Percentiles rank a stretch among this genome's conserved stretches.
Evolutionary conservation across 768 basidiomycete genomes (phyloP).

Genomic region (Phylloporus scabripes): DNA sequence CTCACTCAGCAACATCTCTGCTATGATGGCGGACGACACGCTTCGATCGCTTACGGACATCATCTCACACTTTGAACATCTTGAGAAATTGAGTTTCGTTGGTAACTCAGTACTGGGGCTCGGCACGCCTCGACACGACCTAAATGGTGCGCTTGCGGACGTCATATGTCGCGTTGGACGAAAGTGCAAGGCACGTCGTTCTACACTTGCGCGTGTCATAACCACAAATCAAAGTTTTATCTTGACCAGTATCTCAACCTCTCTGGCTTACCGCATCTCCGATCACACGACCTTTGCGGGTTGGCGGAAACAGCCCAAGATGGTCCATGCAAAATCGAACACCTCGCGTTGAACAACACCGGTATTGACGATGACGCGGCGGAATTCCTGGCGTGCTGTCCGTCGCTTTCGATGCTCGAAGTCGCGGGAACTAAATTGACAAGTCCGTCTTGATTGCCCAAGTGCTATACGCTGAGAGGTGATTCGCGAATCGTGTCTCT

Average conservation of each 20-base stretch:
- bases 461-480: background rate
- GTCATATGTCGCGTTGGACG: conserved; percentile 53
- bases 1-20: conserved; percentile 41
- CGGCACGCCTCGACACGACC: conserved; percentile 19
- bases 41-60: conserved; percentile 41
- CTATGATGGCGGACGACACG: conserved; percentile 49
- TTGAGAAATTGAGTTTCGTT: conserved; percentile 56
- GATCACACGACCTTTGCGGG: conserved; percentile 47
- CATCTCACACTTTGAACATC: conserved; percentile 30
- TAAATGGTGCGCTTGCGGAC: conserved; percentile 34
- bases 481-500: background rate
- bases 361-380: conserved; percentile 54
- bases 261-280: conserved; percentile 45
- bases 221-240: background rate
- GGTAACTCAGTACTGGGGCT: conserved; percentile 57
- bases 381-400: conserved; percentile 48
- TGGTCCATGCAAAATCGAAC: conserved; percentile 37
- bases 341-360: conserved; percentile 55
- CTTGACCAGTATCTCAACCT: conserved; percentile 50
- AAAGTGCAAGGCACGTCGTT: conserved; percentile 47
- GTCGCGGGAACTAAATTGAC: conserved; percentile 57
- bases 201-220: background rate
- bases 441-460: conserved; percentile 33
- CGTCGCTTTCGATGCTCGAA: conserved; percentile 42
- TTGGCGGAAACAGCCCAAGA: conserved; percentile 18